Evolutionary conservation across 495 filamentous ascomycete genomes (phyloP).

Genomic region (Recurvomyces mirabilis): DNA sequence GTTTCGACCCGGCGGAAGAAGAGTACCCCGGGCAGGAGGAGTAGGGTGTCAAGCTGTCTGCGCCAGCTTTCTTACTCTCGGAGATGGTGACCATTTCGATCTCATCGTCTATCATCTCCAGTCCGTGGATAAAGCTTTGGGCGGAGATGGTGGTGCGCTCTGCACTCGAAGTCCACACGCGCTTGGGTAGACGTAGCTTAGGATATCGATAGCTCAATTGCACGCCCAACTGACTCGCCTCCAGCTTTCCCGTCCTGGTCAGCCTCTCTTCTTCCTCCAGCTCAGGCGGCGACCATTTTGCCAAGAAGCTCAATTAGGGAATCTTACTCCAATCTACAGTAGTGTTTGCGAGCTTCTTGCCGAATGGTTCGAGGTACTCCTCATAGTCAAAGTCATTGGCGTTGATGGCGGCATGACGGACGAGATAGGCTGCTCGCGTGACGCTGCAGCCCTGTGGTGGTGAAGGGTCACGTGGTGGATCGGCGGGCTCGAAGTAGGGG

Average conservation of each 20-base stretch:
- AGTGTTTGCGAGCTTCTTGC: conserved; percentile 35
- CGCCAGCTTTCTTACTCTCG: conserved; percentile 31
- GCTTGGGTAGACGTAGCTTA: conserved; percentile 31
- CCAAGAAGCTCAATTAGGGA: conserved; percentile 32
- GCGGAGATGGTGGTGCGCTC: conserved; percentile 38
- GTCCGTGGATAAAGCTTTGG: conserved; percentile 32
- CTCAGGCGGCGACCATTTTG: conserved; percentile 33
- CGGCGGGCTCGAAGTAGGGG: conserved; percentile 39
- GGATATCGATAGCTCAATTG: conserved; percentile 33
- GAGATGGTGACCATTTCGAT: conserved; percentile 33
- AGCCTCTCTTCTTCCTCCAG: conserved; percentile 36
- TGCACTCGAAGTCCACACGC: conserved; percentile 39
- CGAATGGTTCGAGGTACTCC: conserved; percentile 38
- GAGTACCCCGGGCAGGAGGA: conserved; percentile 39
- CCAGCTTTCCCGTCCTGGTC: conserved; percentile 35
- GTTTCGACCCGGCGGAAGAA: conserved; percentile 35
- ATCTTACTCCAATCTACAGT: conserved; percentile 22
- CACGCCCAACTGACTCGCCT: conserved; percentile 34
- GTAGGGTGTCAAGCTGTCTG: conserved; percentile 39
- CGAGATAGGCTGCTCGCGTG: conserved; percentile 34
- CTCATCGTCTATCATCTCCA: conserved; percentile 34
- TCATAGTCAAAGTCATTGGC: conserved; percentile 41
- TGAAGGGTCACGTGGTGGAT: conserved; percentile 29
- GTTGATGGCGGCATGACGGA: conserved; percentile 40
- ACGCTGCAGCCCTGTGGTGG: conserved; percentile 34